Evolutionary conservation across 208 protist species (phyloP).

Genomic region (Porcisia deanei): DNA sequence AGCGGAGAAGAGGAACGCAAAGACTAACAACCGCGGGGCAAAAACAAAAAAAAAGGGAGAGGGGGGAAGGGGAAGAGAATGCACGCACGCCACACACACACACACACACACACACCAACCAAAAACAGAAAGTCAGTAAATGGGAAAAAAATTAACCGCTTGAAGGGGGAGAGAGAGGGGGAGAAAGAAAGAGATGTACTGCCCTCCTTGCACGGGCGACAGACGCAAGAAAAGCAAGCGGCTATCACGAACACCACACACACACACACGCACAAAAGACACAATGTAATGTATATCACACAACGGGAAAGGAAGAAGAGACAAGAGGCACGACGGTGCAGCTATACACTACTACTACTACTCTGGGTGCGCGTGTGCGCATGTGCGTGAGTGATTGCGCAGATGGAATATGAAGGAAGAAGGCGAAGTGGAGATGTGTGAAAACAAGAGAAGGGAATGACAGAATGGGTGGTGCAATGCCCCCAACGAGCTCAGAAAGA

Average conservation of each 20-base stretch:
- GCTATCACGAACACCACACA: background rate
- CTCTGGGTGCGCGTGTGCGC: background rate
- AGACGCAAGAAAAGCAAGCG: background rate
- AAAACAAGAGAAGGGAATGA: background rate
- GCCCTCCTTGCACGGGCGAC: background rate
- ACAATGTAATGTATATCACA: background rate
- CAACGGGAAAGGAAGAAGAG: background rate
- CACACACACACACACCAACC: background rate
- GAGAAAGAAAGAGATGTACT: background rate
- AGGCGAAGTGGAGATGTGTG: background rate
- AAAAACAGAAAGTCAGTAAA: conserved; percentile 7
- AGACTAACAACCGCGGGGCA: background rate
- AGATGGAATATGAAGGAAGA: background rate
- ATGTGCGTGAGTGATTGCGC: background rate
- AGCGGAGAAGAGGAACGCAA: background rate
- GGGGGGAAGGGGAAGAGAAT: background rate
- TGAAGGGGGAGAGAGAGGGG: background rate
- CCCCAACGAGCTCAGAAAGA: background rate
- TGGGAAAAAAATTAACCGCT: conserved; percentile 1
- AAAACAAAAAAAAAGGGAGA: background rate
- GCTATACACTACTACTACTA: conserved; percentile 1
- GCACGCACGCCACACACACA: background rate
- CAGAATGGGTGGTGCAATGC: background rate
- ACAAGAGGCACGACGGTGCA: background rate
- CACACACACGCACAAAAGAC: background rate